These are phyloP conservation scores for Colletotrichum trifolii DNA, from an alignment of 2,329 filamentous ascomycete genomes.

Conservation along the genomic window DNA sequence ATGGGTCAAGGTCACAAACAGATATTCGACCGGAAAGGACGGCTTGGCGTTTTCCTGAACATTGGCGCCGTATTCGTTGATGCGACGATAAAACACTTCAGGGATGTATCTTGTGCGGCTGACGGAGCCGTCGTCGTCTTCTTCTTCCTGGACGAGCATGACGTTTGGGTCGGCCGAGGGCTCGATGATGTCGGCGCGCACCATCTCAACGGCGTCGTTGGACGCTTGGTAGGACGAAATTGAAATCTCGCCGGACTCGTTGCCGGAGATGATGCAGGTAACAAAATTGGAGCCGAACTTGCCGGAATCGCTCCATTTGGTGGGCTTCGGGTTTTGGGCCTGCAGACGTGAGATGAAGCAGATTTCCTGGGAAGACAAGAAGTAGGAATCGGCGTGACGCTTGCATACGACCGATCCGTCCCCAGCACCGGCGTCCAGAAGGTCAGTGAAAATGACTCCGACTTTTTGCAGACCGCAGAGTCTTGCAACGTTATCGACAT, in stretches of 20 bases:
- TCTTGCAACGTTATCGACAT: constrained; percentile 82
- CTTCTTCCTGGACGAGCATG: constrained; percentile 94
- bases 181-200: constrained; percentile 92
- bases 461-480: constrained; percentile 89
- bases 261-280: constrained; percentile 94
- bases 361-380: constrained; percentile 90
- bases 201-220: constrained; percentile 97
- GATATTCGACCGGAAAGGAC: constrained; percentile 94
- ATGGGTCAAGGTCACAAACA: constrained; percentile 95
- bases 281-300: constrained; percentile 96
- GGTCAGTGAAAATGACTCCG: constrained; percentile 94
- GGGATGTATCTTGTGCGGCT: constrained; percentile 89
- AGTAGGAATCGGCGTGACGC: constrained; percentile 94
- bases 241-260: constrained; percentile 86
- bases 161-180: constrained; percentile 91
- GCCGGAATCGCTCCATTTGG: constrained; percentile 97
- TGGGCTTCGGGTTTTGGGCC: constrained; percentile 86
- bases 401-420: constrained; percentile 94
- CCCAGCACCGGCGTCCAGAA: constrained; percentile 82
- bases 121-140: constrained; percentile 78
- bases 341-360: constrained; percentile 89
- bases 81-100: constrained; percentile 93
- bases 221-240: constrained; percentile 95
- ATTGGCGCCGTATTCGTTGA: constrained; percentile 96
- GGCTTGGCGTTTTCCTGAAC: constrained; percentile 98